Evolutionary conservation across 108 stramenopile genomes (phyloP), one percentile per base, ranked within the genome.

Genomic region (Asterionellopsis glacialis): DNA sequence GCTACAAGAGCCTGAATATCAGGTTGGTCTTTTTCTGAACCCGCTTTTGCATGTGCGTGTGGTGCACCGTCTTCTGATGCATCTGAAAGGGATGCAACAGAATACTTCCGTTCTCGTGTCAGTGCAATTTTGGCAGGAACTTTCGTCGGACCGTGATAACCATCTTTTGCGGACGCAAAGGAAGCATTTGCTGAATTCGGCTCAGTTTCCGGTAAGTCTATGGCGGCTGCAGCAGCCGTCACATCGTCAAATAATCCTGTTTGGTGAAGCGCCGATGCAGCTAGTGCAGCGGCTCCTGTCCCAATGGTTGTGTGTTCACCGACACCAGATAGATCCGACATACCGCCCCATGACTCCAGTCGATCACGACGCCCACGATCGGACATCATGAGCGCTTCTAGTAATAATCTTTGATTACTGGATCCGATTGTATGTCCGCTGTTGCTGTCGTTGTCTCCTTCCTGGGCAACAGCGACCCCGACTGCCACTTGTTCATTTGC

Each of bases 331-430:
- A 67, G 57, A 69, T 92, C 90, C 13, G 87, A 88, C 90, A 92
- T 92, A 18, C 79, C 90, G 51, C 90, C 90, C 90, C 90, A 92
- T 60, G 85, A 87, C 52, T 92, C 91, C 9, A 83, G 45, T 40
- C 91, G 80, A 51, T 85, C 69, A 48, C 89, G 57, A 57, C 75
- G 18, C 67, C 75, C 65, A 74, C 52, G n/a, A 76, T 58, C 23
- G 75, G 75, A 43, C 28, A 62, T 62, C 60, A 76, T 64, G 16
- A 82, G 63, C 18, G 81, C 81, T 55, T 82, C 76, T 61, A 82
- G 33, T 48, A 82, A 57, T 23, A 77, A 51, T 28, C 74, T 64
- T 23, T 74, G 72, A n/a, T 59, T 40, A 38, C 51, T 58, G 18
- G 63, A 63, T 45, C 71, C 65, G 19, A 71, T 64, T 21, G 65